phyloP scores from a whole-genome alignment of 2,329 filamentous ascomycete genomes.

The Pleomassaria siparia region DNA sequence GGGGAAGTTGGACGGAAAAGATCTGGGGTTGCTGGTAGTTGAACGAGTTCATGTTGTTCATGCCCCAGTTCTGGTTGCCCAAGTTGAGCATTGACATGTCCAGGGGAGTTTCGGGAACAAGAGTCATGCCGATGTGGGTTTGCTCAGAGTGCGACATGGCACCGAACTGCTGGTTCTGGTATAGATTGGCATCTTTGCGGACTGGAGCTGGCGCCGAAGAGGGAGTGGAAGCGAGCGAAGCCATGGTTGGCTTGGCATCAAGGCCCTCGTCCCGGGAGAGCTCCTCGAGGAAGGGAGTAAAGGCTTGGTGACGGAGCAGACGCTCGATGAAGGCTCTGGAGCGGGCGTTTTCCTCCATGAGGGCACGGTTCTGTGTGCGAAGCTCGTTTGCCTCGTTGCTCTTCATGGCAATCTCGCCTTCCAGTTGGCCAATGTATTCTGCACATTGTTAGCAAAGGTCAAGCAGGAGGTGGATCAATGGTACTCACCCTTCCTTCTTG shows the following conservation, averaged over 20 bases:
- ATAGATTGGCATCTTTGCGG: slow-evolving; percentile 66
- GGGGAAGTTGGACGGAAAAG: slow-evolving; percentile 71
- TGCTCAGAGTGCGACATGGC: slow-evolving; percentile 55
- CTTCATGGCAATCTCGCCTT: slow-evolving; percentile 82
- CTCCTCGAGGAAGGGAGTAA: slow-evolving; percentile 51
- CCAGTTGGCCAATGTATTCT: slow-evolving; percentile 98
- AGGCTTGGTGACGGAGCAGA: slow-evolving; percentile 57
- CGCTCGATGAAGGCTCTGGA: slow-evolving; percentile 81
- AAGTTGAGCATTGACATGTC: slow-evolving; percentile 67
- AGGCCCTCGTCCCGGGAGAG: slow-evolving; percentile 43
- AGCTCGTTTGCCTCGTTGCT: slow-evolving; percentile 81
- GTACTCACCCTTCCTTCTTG: slow-evolving; percentile 88
- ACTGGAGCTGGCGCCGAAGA: slow-evolving; percentile 46
- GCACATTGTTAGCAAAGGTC: slow-evolving; percentile 51
- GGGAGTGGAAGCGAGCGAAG: slow-evolving; percentile 30
- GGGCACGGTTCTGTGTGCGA: slow-evolving; percentile 75
- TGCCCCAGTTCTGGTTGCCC: slow-evolving; percentile 48
- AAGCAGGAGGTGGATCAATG: not conserved
- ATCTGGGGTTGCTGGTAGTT: slow-evolving; percentile 63
- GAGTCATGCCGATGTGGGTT: slow-evolving; percentile 70
- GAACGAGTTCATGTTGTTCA: slow-evolving; percentile 53
- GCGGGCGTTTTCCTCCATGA: slow-evolving; percentile 83
- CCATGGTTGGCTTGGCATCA: slow-evolving; percentile 32
- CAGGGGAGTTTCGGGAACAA: slow-evolving; percentile 77
- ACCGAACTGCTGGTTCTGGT: slow-evolving; percentile 55